phyloP scores from a whole-genome alignment of 2,329 filamentous ascomycete genomes.

The Curvularia lunata region DNA sequence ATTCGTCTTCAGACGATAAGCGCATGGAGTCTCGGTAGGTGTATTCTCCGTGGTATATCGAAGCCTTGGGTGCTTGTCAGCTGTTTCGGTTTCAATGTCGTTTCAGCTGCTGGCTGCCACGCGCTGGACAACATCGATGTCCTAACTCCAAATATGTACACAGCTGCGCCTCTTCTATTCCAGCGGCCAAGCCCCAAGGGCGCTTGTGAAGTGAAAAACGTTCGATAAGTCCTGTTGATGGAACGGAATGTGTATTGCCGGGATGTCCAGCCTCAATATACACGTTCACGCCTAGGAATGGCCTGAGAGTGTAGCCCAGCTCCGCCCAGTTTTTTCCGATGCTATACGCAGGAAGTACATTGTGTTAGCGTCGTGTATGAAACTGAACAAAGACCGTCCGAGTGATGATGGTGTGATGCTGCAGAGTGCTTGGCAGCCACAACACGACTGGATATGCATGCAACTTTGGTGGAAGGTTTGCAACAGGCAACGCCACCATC shows the following conservation, averaged over 20 bases:
- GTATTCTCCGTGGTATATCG: conserved; percentile 13
- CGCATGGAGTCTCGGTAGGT: conserved; percentile 19
- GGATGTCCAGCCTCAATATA: not conserved
- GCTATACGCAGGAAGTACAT: not conserved
- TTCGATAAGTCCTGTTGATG: not conserved
- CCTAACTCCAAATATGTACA: not conserved
- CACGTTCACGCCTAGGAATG: not conserved
- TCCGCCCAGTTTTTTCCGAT: not conserved
- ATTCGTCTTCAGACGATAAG: conserved; percentile 23
- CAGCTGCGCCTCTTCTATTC: conserved; percentile 10
- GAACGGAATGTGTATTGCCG: not conserved
- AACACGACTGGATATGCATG: not conserved
- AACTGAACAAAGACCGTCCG: not conserved
- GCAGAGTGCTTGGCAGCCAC: not conserved
- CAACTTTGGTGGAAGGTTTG: not conserved
- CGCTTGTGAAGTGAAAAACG: not conserved
- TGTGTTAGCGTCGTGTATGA: not conserved
- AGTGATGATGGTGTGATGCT: not conserved
- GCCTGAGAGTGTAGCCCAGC: not conserved
- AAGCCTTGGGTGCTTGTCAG: conserved; percentile 23
- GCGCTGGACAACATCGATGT: conserved; percentile 17
- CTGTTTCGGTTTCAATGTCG: conserved; percentile 33
- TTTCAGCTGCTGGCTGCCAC: conserved; percentile 29
- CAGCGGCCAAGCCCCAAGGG: not conserved
- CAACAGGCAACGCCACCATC: not conserved